These are phyloP conservation scores for Coniochaeta ligniaria DNA, from an alignment of 2,329 filamentous ascomycete genomes.

Conservation along the genomic window DNA sequence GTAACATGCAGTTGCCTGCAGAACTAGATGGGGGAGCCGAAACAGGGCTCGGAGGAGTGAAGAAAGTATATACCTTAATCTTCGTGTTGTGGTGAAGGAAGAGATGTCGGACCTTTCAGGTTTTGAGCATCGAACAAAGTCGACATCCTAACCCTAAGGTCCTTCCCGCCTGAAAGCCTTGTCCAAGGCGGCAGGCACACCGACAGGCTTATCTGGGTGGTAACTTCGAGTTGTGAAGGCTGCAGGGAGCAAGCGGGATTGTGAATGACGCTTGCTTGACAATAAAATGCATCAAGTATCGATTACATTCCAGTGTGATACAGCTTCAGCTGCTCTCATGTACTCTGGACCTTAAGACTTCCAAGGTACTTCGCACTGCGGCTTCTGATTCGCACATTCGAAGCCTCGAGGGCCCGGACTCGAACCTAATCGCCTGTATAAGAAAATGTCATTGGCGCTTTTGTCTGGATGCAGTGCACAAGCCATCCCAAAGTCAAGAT, in stretches of 20 bases:
- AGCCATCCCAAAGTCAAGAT: no score
- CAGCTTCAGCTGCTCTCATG: neutral
- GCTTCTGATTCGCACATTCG: no score
- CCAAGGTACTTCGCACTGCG: no score
- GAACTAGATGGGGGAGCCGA: neutral
- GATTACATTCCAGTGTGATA: neutral
- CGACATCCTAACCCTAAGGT: neutral
- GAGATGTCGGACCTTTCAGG: neutral
- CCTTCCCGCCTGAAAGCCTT: neutral
- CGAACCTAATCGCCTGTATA: no score
- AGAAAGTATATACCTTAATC: neutral
- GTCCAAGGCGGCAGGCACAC: neutral
- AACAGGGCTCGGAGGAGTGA: neutral
- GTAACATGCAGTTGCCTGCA: neutral
- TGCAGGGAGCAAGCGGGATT: neutral
- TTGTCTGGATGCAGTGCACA: no score
- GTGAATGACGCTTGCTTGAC: neutral
- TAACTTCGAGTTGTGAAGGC: neutral
- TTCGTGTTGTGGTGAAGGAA: neutral
- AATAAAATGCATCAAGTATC: neutral
- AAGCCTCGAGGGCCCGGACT: no score
- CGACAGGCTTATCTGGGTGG: neutral
- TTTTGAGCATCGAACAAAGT: neutral
- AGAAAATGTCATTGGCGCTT: no score
- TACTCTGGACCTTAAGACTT: no score